Evolutionary conservation across 1,284 basidiomycete genomes (phyloP).

Genomic region (Hypsizygus ulmarius): DNA sequence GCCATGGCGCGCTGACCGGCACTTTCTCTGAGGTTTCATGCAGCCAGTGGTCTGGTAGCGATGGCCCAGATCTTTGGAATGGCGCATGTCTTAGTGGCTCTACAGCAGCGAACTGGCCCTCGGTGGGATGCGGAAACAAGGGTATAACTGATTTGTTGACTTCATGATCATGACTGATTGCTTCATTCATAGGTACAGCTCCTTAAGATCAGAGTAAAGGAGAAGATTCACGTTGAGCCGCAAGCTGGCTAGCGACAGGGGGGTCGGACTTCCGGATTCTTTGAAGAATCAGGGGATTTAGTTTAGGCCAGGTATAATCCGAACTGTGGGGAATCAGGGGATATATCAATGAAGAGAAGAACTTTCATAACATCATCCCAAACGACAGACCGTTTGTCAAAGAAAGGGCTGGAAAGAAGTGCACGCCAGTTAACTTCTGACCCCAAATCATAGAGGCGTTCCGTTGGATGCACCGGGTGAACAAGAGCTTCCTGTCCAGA

Average conservation of each 20-base stretch:
- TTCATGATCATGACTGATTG: neutral
- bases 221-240: neutral
- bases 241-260: neutral
- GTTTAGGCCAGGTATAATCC: conserved; percentile 38
- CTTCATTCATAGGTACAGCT: conserved; percentile 25
- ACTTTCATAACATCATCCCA: neutral
- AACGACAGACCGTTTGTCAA: conserved; percentile 2
- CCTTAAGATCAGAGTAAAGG: conserved; percentile 15
- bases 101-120: conserved; percentile 48
- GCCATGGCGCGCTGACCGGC: conserved; percentile 51
- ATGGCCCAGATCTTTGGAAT: conserved; percentile 43
- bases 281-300: conserved; percentile 37
- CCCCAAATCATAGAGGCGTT: conserved; percentile 45
- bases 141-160: conserved; percentile 30
- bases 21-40: conserved; percentile 54
- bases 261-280: conserved; percentile 22
- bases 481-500: neutral
- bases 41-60: conserved; percentile 52
- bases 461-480: conserved; percentile 25
- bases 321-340: conserved; percentile 12
- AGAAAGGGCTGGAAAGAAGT: conserved; percentile 27
- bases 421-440: conserved; percentile 30
- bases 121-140: conserved; percentile 51
- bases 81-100: conserved; percentile 52
- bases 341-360: neutral